Evolutionary conservation across 1,284 basidiomycete genomes (phyloP).

Genomic region (Sutorius eximius): DNA sequence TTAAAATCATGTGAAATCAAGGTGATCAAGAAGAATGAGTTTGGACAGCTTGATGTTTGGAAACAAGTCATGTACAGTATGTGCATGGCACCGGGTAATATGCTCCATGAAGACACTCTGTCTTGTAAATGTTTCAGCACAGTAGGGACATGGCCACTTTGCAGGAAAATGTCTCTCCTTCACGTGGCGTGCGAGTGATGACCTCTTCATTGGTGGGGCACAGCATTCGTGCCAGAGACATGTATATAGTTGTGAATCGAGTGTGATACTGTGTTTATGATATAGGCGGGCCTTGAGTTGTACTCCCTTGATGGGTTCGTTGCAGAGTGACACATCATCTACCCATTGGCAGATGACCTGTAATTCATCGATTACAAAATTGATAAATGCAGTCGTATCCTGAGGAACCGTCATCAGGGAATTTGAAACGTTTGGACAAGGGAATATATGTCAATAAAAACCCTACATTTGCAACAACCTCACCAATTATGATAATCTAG

Average conservation of each 20-base stretch:
- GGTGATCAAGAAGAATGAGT: too few relatives aligned
- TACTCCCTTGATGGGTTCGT: not conserved
- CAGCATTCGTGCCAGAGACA: conserved; percentile 15
- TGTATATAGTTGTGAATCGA: not conserved
- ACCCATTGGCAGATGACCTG: conserved; percentile 10
- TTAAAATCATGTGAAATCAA: not conserved
- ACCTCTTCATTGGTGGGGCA: not conserved
- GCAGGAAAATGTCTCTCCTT: conserved; percentile 12
- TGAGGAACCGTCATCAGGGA: too few relatives aligned
- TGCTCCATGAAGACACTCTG: not conserved
- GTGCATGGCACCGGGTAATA: not conserved
- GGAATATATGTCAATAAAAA: too few relatives aligned
- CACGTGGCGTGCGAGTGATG: conserved; percentile 12
- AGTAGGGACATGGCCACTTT: conserved; percentile 14
- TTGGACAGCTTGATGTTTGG: too few relatives aligned
- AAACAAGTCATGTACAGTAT: not conserved
- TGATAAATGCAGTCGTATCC: conserved; percentile 8
- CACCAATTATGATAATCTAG: too few relatives aligned
- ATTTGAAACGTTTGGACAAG: too few relatives aligned
- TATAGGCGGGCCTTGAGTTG: conserved; percentile 12
- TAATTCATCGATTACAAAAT: conserved; percentile 1
- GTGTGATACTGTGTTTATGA: conserved; percentile 1
- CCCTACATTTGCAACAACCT: too few relatives aligned
- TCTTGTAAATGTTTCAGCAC: conserved; percentile 5
- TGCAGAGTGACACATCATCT: not conserved